Evolutionary conservation across 176 grass and related monocot species (phyloP).

Genomic region (Carex parvula): DNA sequence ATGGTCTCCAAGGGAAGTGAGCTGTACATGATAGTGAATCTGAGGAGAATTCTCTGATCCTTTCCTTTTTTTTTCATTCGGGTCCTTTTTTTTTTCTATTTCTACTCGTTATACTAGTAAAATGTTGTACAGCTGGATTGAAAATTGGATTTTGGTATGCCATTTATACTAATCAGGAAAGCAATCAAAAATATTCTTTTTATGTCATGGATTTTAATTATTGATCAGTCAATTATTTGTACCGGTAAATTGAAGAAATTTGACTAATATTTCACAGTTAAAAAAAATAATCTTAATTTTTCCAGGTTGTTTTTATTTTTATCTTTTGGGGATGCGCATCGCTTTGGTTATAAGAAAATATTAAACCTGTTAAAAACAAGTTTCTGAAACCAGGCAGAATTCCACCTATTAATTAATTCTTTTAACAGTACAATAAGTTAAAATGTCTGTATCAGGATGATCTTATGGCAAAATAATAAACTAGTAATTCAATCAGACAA

Average conservation of each 20-base stretch:
- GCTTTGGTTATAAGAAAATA: background rate
- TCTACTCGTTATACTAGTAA: background rate
- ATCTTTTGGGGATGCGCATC: background rate
- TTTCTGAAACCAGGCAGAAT: background rate
- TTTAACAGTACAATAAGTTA: background rate
- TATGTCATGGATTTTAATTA: background rate
- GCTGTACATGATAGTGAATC: constrained; percentile 20
- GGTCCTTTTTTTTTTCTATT: background rate
- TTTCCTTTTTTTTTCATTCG: background rate
- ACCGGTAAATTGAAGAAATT: no score
- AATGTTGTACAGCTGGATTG: background rate
- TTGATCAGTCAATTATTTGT: background rate
- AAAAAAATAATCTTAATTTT: background rate
- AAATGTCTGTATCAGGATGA: background rate
- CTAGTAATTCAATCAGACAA: background rate
- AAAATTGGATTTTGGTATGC: background rate
- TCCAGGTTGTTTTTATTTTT: background rate
- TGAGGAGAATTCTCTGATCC: background rate
- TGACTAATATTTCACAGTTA: no score
- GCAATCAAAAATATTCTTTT: background rate
- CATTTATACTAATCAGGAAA: background rate
- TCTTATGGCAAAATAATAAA: background rate
- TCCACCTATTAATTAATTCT: background rate
- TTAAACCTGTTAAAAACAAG: background rate
- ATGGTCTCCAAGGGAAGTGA: constrained; percentile 9